Conservation (phyloP, 2,329 filamentous ascomycete genomes). For the Venturia nashicola region DNA sequence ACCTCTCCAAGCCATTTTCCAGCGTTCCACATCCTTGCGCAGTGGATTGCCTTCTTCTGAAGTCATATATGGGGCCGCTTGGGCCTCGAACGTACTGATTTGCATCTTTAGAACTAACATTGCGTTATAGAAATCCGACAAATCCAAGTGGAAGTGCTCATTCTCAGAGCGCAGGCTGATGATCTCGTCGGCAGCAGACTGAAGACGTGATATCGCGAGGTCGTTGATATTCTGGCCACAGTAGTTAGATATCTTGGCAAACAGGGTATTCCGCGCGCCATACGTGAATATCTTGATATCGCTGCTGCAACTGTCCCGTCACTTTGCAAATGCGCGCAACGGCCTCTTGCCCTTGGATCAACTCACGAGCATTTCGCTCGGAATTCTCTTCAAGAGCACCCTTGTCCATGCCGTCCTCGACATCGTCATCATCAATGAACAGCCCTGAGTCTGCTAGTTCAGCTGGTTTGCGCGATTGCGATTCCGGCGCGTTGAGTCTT, state of each 20-base stretch:
- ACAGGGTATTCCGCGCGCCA: not conserved
- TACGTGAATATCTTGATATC: constrained; percentile 12
- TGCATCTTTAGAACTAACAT: constrained; percentile 27
- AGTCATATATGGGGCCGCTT: constrained; percentile 15
- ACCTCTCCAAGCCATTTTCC: constrained; percentile 24
- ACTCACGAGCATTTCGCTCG: not conserved
- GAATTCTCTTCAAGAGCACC: not conserved
- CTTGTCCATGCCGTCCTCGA: not conserved
- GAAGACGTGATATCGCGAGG: constrained; percentile 17
- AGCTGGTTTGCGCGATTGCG: constrained; percentile 15
- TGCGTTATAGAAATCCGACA: constrained; percentile 26
- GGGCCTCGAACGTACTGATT: constrained; percentile 24
- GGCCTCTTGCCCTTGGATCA: not conserved
- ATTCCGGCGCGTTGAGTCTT: constrained; percentile 18
- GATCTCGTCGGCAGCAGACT: constrained; percentile 19
- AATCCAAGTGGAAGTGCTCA: constrained; percentile 22
- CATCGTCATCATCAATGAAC: constrained; percentile 19
- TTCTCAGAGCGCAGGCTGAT: constrained; percentile 24
- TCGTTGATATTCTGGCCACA: constrained; percentile 19
- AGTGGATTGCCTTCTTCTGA: constrained; percentile 13
- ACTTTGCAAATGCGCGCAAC: constrained; percentile 7
- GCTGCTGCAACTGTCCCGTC: constrained; percentile 2
- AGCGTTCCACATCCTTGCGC: constrained; percentile 21
- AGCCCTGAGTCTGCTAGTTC: constrained; percentile 21
- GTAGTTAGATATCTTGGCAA: not conserved